Base-by-base conservation (phyloP, 2,329 filamentous ascomycete species). In the Sordariomycetes sp. region DNA sequence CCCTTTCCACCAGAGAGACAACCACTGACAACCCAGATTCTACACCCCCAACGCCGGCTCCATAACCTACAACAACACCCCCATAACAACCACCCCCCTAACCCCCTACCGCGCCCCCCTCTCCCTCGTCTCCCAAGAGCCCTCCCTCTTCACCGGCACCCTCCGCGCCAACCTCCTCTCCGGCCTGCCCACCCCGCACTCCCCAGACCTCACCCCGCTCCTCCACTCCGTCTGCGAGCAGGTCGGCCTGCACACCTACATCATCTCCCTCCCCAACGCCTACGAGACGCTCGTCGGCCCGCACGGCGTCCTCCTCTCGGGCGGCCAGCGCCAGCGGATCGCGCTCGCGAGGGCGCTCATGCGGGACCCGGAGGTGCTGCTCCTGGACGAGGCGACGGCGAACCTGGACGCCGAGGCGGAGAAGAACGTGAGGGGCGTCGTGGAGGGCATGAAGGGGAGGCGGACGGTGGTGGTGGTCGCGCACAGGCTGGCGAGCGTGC, bases 201-300 rank as follows among this genome's bases (percentile, higher is more conserved):
- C 55, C 7, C 46, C 56, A 24, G 50, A 58, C 16, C 34, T 40
- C 40, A 35, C 50, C 3, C 35, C 61, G 20, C 54, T 57, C 35
- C 35, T 62, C 25, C 54, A 58, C 35, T 35, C 48, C 12, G 59
- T 59, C 8, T 57, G 86, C 0, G 73, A 73, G 1, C 73, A 78
- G 43, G 82, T 83, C 0, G 85, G 86, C 0, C 86, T 96, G 59
- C 82, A 92, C 65, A 84, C 89, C 0, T 96, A 95, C 69, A 83
- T 96, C 61, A 67, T 72, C 18, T 87, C 84, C 2, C 79, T 97
- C 0, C 83, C 89, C 0, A 64, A 70, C 14, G 72, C 72, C 1
- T 76, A 76, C 63, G 73, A 79, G 1, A 85, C 85, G 0, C 71
- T 76, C 8, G 81, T 87, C 8, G 85, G 85, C 6, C 80, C 86